Conservation (phyloP, 495 filamentous ascomycete species). For the Arthonia radiata region DNA sequence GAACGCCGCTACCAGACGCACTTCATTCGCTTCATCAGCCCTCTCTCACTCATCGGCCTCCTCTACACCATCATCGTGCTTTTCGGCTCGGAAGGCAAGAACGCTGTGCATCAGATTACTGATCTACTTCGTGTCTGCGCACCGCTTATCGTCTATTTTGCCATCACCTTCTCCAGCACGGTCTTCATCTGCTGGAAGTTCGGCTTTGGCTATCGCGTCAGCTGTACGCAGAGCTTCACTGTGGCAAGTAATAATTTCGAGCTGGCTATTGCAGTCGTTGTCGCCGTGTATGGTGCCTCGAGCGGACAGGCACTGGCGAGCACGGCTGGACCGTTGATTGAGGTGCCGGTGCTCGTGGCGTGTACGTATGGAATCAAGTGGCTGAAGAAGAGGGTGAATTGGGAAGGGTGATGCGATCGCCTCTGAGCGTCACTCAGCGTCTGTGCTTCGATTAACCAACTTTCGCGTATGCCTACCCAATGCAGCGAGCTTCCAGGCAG, state of each 20-base stretch:
- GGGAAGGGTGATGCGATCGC: conserved; percentile 26
- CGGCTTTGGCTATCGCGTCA: conserved; percentile 49
- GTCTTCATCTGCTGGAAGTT: conserved; percentile 18
- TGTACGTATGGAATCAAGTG: conserved; percentile 57
- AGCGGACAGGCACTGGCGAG: conserved; percentile 73
- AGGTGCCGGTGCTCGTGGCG: conserved; percentile 63
- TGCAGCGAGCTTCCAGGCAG: too few relatives aligned
- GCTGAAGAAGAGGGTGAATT: conserved; percentile 26
- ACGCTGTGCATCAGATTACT: conserved; percentile 66
- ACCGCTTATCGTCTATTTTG: conserved; percentile 60
- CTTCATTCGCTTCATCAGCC: conserved; percentile 43
- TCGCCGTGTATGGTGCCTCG: conserved; percentile 56
- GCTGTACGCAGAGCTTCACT: conserved; percentile 70
- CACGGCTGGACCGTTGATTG: conserved; percentile 75
- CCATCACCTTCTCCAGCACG: conserved; percentile 44
- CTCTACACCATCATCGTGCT: conserved; percentile 70
- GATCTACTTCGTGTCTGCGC: conserved; percentile 57
- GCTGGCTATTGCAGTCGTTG: conserved; percentile 74
- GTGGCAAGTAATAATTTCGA: conserved; percentile 94
- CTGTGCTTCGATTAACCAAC: too few relatives aligned
- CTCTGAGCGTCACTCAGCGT: too few relatives aligned
- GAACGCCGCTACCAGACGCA: conserved; percentile 35
- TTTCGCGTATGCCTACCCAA: too few relatives aligned
- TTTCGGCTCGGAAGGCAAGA: conserved; percentile 56
- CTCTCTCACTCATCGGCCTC: conserved; percentile 61